Percentiles rank a stretch among this genome's conserved stretches.
phyloP scores from a whole-genome alignment of 2,329 filamentous ascomycete genomes.

The Triangularia verruculosa region DNA sequence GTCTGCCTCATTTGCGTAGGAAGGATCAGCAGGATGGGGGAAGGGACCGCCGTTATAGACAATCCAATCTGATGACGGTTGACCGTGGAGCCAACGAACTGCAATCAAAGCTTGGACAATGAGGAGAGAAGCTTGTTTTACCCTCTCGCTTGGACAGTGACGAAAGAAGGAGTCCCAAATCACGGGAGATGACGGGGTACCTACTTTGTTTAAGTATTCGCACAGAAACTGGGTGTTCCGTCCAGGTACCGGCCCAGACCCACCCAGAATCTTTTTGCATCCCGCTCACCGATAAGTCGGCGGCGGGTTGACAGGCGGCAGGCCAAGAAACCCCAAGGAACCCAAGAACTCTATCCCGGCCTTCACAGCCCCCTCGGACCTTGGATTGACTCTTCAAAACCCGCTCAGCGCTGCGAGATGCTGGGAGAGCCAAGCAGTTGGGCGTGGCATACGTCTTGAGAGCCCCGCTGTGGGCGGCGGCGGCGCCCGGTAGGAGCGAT shows the following conservation, averaged over 20 bases:
- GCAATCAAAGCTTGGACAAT: constrained; percentile 9
- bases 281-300: constrained; percentile 20
- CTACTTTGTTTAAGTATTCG: constrained; percentile 18
- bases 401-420: constrained; percentile 1
- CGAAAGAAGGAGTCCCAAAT: not conserved
- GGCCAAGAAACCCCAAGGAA: constrained; percentile 26
- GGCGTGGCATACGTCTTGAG: constrained; percentile 14
- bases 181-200: constrained; percentile 1
- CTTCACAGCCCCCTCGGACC: constrained; percentile 3
- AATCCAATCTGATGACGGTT: not conserved
- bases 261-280: constrained; percentile 2
- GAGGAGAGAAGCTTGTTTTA: not conserved
- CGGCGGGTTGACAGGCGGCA: constrained; percentile 4
- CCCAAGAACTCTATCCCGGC: constrained; percentile 25
- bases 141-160: constrained; percentile 4
- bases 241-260: not conserved
- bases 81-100: not conserved
- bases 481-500: constrained; percentile 11
- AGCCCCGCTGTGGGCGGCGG: constrained; percentile 17
- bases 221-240: not conserved
- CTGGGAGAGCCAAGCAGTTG: constrained; percentile 11
- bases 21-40: not conserved
- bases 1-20: constrained; percentile 20
- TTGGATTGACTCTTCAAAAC: constrained; percentile 7
- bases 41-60: not conserved